Conservation (phyloP, 176 grass and related monocot genomes). For the Ensete glaucum region DNA sequence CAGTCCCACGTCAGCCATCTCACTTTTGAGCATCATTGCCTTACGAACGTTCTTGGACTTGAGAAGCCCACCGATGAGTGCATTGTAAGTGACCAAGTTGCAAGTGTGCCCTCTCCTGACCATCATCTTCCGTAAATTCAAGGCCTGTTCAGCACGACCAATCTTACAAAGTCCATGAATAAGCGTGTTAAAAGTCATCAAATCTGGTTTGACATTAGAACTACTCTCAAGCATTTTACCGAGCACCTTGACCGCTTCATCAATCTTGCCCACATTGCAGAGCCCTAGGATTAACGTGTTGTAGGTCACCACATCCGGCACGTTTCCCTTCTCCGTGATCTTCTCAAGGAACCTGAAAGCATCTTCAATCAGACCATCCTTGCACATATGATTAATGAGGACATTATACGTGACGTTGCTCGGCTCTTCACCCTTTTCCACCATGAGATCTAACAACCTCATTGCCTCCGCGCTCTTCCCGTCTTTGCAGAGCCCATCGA, state of each 20-base stretch:
- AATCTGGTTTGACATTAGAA: conserved; percentile 24
- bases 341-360: conserved; percentile 29
- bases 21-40: conserved; percentile 26
- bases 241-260: conserved; percentile 31
- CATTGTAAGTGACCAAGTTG: conserved; percentile 34
- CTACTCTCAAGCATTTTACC: conserved; percentile 35
- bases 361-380: conserved; percentile 28
- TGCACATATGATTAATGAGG: conserved; percentile 35
- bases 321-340: conserved; percentile 23
- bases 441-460: conserved; percentile 42
- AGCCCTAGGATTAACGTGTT: conserved; percentile 30
- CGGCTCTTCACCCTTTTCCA: conserved; percentile 38
- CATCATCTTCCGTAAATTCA: conserved; percentile 35
- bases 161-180: conserved; percentile 54
- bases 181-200: conserved; percentile 42
- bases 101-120: conserved; percentile 12
- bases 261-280: conserved; percentile 32
- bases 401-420: conserved; percentile 36
- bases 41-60: conserved; percentile 18
- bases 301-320: conserved; percentile 31
- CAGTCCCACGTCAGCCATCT: conserved; percentile 26
- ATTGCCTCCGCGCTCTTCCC: conserved; percentile 34
- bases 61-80: conserved; percentile 31
- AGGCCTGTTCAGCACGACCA: conserved; percentile 23
- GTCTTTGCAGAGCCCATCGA: conserved; percentile 50